Base-by-base conservation (phyloP, 352 stramenopile genomes). In the Phytophthora pseudosyringae region DNA sequence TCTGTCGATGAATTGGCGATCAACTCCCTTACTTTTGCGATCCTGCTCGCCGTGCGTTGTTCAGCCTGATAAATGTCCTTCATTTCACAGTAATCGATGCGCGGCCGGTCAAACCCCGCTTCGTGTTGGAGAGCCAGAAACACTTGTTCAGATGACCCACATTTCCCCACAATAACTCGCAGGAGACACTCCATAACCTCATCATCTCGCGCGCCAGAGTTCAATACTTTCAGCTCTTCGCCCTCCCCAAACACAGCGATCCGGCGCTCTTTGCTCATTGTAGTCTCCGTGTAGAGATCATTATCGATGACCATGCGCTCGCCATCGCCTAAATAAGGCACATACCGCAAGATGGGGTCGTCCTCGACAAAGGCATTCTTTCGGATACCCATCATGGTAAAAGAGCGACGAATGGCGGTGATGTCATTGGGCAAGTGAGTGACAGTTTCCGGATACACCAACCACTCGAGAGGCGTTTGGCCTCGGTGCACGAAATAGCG, bases 321-420 rank as follows among this genome's bases (percentile, higher is more conserved):
- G 21, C 81, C 71, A 15, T 98, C 90, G 15, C 91, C 91, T 61
- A 98, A 83, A 64, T 97, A 97, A 3, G 93, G 93, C 8, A 97
- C 78, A 54, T 95, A 94, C 11, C 86, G 79, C 49, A 98, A 69
- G 32, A 95, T 80, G 4, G 83, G 76, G 50, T 97, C 86, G 67
- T 97, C 90, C 11, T 94, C 86, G 1, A 90, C 81, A 39, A 78
- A 81, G 31, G 86, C 71, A 45, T 90, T 93, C 21, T 83, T 92
- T 26, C 81, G 81, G 10, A 97, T 67, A 6, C 82, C 80, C 43
- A 91, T 81, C 67, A 82, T 88, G n/a, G 83, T 73, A 47, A 83
- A 88, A 6, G 81, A 82, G 15, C 71, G 79, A 33, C 80, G 66
- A 54, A 90, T 61, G 3, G 69, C 50, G 1, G 81, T 75, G 7